Evolutionary conservation across 1,284 basidiomycete species (phyloP), one percentile per base, ranked within the genome.

Genomic region (Moesziomyces antarcticus): DNA sequence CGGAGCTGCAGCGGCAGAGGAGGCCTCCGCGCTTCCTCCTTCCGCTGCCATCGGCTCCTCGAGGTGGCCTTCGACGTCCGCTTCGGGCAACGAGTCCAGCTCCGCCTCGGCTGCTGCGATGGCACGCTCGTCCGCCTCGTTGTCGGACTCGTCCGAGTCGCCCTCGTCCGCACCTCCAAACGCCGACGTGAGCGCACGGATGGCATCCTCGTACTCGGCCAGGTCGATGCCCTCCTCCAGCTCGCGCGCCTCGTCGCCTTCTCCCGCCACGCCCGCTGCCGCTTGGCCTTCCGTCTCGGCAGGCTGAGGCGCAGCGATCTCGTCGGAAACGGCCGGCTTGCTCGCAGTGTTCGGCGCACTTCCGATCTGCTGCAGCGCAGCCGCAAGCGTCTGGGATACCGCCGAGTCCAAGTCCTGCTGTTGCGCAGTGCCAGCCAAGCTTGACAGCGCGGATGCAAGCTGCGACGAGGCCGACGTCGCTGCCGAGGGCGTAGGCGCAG

Each of bases 81-180:
- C 41, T 18, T 50, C 56, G 22, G 62, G 56, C 44, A 62, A 46
- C 40, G 65, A 64, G 41, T 64, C 57, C 5, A 58, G 72, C 37
- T 79, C 77, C 13, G 77, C 77, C 46, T 79, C 77, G 8, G 77
- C 77, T 37, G 66, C 77, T 22, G 75, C 77, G 40, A 79, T 79
- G 44, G 77, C 77, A 8, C 73, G 64, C 56, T 79, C 77, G 43
- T 79, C 77, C 4, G 77, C 75, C 20, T 79, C 77, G n/a, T 68
- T 65, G 22, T 72, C 73, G 30, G 61, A 63, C 21, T 71, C 59
- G 3, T 70, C 73, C 48, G 60, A 60, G 35, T 69, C 72, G 44
- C 50, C 77, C 3, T 69, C 65, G n/a, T 72, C 73, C 2, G 70
- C 33, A 20, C 48, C 56, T 16, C 63, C 63, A n/a, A 79, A 67